Conservation (phyloP, 371 early-diverging fungal species). For the Rhizopus arrhizus region DNA sequence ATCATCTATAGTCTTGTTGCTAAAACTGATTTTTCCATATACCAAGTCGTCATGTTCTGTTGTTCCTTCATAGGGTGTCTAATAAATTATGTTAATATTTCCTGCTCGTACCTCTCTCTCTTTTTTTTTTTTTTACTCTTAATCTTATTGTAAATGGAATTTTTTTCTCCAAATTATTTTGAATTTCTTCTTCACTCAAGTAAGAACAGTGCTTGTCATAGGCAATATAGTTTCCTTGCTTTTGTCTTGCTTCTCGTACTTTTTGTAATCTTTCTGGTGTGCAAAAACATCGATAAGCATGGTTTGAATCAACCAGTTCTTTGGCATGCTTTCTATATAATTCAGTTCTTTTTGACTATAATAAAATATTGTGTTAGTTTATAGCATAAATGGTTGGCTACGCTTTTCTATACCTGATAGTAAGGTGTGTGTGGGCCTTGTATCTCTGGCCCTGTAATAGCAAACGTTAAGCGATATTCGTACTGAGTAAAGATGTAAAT, state of each 20-base stretch:
- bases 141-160: constrained; percentile 75
- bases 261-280: constrained; percentile 69
- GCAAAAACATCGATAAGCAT: constrained; percentile 94
- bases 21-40: constrained; percentile 73
- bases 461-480: not conserved
- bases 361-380: too few relatives aligned
- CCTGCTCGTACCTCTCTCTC: not conserved
- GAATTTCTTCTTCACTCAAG: constrained; percentile 64
- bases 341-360: constrained; percentile 74
- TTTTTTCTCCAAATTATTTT: constrained; percentile 55
- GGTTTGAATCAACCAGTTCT: constrained; percentile 68
- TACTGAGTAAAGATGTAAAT: not conserved
- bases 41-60: constrained; percentile 75
- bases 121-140: constrained; percentile 48
- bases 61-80: constrained; percentile 63
- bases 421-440: constrained; percentile 70
- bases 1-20: constrained; percentile 81
- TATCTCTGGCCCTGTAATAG: constrained; percentile 55
- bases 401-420: constrained; percentile 56
- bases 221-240: constrained; percentile 61
- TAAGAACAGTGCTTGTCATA: constrained; percentile 86
- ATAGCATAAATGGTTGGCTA: not conserved
- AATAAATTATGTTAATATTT: not conserved
- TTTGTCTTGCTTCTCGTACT: constrained; percentile 59
- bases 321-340: constrained; percentile 73